Conservation (phyloP, 768 basidiomycete species). For the Phylloporus sp. region DNA sequence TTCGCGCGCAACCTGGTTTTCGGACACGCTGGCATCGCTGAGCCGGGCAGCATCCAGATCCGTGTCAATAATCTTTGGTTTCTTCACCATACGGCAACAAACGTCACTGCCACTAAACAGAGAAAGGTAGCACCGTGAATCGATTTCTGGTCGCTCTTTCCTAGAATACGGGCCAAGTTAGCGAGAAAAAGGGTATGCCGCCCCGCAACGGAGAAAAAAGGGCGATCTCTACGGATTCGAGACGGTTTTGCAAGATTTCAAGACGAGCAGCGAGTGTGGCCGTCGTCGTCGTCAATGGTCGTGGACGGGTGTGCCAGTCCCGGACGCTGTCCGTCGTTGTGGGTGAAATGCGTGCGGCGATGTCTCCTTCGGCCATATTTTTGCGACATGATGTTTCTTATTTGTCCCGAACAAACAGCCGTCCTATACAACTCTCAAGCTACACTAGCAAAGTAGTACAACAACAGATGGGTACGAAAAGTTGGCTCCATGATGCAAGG, state of each 20-base stretch:
- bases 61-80: slow-evolving; percentile 11
- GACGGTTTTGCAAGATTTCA: slow-evolving; percentile 63
- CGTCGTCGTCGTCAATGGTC: slow-evolving; percentile 2
- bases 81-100: slow-evolving; percentile 21
- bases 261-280: slow-evolving; percentile 29
- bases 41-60: not conserved
- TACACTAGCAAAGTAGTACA: slow-evolving; percentile 1
- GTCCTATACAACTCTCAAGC: slow-evolving; percentile 9
- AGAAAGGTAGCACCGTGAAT: not conserved
- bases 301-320: not conserved
- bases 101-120: slow-evolving; percentile 6
- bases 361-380: slow-evolving; percentile 26
- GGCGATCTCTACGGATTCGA: slow-evolving; percentile 63
- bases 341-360: slow-evolving; percentile 23
- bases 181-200: not conserved
- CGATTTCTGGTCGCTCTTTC: not conserved
- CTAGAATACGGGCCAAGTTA: not conserved
- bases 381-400: slow-evolving; percentile 36
- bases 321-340: slow-evolving; percentile 19
- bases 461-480: slow-evolving; percentile 1
- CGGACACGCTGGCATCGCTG: slow-evolving; percentile 5
- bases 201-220: slow-evolving; percentile 8
- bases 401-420: slow-evolving; percentile 32
- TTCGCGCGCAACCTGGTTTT: slow-evolving; percentile 31
- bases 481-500: slow-evolving; percentile 4